These are phyloP conservation scores for Colletotrichum siamense DNA, from an alignment of 2,329 filamentous ascomycete species.

Conservation along the genomic window DNA sequence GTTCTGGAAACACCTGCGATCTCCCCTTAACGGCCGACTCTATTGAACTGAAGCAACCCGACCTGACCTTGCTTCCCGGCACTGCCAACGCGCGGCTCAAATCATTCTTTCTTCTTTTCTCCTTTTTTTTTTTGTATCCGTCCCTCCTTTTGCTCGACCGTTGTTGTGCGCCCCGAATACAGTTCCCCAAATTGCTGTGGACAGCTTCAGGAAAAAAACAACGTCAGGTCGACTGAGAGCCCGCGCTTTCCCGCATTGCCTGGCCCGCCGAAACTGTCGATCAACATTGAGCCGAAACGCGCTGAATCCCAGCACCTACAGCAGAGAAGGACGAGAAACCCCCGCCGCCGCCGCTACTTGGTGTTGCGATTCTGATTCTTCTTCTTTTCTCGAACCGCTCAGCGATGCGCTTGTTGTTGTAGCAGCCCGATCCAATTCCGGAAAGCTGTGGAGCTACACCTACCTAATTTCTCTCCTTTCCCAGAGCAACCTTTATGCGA, in stretches of 20 bases:
- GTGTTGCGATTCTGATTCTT: background rate
- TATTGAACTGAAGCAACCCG: background rate
- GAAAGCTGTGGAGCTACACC: constrained; percentile 19
- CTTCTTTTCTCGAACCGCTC: background rate
- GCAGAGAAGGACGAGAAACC: background rate
- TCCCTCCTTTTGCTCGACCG: background rate
- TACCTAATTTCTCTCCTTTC: constrained; percentile 18
- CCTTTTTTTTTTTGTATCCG: background rate
- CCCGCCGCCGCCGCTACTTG: background rate
- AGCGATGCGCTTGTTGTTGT: constrained; percentile 12
- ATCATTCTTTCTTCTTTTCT: background rate
- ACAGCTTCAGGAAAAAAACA: constrained; percentile 5
- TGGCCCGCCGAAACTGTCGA: constrained; percentile 42
- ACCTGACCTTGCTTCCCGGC: background rate
- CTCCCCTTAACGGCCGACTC: constrained; percentile 9
- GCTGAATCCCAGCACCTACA: constrained; percentile 13
- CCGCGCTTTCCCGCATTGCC: constrained; percentile 20
- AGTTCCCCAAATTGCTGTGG: constrained; percentile 17
- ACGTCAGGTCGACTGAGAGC: constrained; percentile 7
- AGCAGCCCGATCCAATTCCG: constrained; percentile 13
- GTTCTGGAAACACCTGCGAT: constrained; percentile 23
- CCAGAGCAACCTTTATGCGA: constrained; percentile 4
- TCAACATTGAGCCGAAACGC: constrained; percentile 43
- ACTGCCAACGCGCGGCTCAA: background rate
- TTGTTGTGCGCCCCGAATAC: background rate